Evolutionary conservation across 2,329 filamentous ascomycete genomes (phyloP), one percentile per base, ranked within the genome.

Genomic region (Venturia oleaginea): DNA sequence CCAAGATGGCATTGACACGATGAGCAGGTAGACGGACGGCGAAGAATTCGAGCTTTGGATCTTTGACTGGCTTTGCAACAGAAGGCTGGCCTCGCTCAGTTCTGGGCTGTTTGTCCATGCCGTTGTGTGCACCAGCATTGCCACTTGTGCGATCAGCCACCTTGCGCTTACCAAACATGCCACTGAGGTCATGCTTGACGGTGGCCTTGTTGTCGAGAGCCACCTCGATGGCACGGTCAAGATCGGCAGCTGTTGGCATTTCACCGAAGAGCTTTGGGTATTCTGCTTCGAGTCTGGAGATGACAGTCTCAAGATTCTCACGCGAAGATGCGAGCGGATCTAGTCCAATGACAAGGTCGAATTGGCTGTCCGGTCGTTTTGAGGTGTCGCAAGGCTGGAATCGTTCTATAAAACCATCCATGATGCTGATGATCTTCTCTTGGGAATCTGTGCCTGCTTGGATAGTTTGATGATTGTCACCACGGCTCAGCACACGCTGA

Each of bases 391-490:
- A 81, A 24, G 88, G 84, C 77, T 99, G 89, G 72, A 96, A 97
- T 42, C 94, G 86, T 15, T 84, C 76, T 68, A 99, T 81, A 76
- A 99, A 99, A 3, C 91, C 91, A 70, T 97, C 90, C 94, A 99
- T 97, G 70, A 99, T 96, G 5, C 85, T 84, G 59, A 94, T 80
- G 64, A 94, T 90, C 74, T 96, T 93, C 22, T 82, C 78, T 59
- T 81, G 76, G 55, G 88, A 84, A 64, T 90, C 88, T 57, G 85
- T 88, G n/a, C 79, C 81, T 13, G 93, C 92, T 71, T 94, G 92
- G 66, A 99, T 97, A 0, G 94, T 99, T 77, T 99, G 94, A 74
- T 99, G 94, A 71, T 97, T 97, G 75, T 99, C 92, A 17, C 94
- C 94, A 27, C 94, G 88, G 6, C 85, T 83, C 24, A 97, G 78